phyloP scores from a whole-genome alignment of 1,139 yeast genomes.

The Tardiomyces digboiensis region DNA sequence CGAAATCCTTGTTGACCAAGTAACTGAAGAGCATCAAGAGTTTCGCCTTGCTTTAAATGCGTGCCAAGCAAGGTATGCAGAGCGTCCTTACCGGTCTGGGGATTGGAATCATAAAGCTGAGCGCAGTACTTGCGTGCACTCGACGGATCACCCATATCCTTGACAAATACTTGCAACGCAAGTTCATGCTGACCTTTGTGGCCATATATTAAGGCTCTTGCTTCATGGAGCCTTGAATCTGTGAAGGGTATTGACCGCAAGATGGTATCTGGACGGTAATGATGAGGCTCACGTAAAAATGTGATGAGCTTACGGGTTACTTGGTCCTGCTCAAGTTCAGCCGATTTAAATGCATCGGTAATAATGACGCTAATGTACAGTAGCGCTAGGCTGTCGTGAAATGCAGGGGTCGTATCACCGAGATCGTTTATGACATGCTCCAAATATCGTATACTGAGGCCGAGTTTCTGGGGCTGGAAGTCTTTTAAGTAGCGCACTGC shows the following conservation, averaged over 20 bases:
- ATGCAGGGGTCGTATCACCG: conserved; percentile 34
- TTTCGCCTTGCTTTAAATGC: conserved; percentile 24
- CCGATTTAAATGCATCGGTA: conserved; percentile 20
- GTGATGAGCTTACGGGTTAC: conserved; percentile 16
- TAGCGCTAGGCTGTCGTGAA: conserved; percentile 46
- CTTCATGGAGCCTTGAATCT: conserved; percentile 21
- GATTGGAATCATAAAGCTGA: conserved; percentile 36
- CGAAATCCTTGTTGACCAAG: conserved; percentile 42
- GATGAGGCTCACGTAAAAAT: conserved; percentile 20
- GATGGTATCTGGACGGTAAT: conserved; percentile 28
- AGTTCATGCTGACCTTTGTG: conserved; percentile 54
- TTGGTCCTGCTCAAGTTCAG: conserved; percentile 3
- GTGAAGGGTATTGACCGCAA: conserved; percentile 21
- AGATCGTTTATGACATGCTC: conserved; percentile 46
- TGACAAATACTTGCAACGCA: conserved; percentile 54
- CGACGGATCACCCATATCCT: conserved; percentile 46
- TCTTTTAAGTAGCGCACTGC: conserved; percentile 3
- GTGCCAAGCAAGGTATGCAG: conserved; percentile 26
- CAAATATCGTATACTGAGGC: conserved; percentile 40
- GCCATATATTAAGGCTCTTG: conserved; percentile 51
- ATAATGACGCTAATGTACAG: conserved; percentile 39
- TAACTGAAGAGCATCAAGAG: conserved; percentile 37
- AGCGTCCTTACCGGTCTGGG: conserved; percentile 30
- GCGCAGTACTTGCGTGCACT: conserved; percentile 52
- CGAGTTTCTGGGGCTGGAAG: not conserved